phyloP scores from a whole-genome alignment of 371 early-diverging fungal genomes.

The Gilbertella persicaria region DNA sequence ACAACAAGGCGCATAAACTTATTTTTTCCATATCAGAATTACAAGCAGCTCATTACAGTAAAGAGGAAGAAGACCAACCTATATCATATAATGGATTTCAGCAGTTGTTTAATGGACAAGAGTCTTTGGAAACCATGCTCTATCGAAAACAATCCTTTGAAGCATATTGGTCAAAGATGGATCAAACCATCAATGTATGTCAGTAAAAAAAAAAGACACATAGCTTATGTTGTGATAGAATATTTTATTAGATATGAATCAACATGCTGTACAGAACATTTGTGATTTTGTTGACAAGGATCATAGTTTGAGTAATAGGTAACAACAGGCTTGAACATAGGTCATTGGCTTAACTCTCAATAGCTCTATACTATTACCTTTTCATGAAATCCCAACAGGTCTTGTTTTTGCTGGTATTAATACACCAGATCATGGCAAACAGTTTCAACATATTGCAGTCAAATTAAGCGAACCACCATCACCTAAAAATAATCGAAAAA shows the following conservation, averaged over 20 bases:
- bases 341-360: neutral
- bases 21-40: constrained; percentile 8
- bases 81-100: constrained; percentile 41
- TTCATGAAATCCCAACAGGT: constrained; percentile 68
- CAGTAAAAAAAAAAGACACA: neutral
- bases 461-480: constrained; percentile 38
- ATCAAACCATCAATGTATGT: constrained; percentile 47
- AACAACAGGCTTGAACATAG: neutral
- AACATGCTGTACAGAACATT: constrained; percentile 38
- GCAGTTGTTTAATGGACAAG: constrained; percentile 46
- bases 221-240: constrained; percentile 23
- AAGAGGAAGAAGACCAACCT: constrained; percentile 10
- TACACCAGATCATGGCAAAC: constrained; percentile 46
- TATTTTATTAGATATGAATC: constrained; percentile 56
- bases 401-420: constrained; percentile 69
- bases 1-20: neutral
- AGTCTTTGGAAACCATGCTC: constrained; percentile 41
- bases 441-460: constrained; percentile 50
- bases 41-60: constrained; percentile 9
- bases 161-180: constrained; percentile 39
- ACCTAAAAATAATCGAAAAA: constrained; percentile 19
- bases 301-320: constrained; percentile 28
- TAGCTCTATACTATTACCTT: constrained; percentile 38
- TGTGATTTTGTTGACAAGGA: constrained; percentile 51
- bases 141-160: constrained; percentile 41